Base-by-base conservation (phyloP, 2,329 filamentous ascomycete species). In the Lasiodiplodia citricola region DNA sequence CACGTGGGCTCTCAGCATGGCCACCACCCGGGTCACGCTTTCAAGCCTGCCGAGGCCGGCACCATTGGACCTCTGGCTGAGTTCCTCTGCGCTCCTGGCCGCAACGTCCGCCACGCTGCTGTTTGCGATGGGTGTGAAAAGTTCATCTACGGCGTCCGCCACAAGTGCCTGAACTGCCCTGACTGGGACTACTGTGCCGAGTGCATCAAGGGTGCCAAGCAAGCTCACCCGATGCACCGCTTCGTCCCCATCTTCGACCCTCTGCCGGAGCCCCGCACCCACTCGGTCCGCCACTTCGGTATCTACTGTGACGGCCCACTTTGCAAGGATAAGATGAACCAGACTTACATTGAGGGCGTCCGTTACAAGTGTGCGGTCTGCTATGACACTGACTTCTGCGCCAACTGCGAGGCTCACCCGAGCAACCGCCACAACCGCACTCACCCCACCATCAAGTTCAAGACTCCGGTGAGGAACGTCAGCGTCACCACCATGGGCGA, bases 311-410 rank as follows among this genome's bases (percentile, higher is more conserved):
- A 99, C 79, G 96, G 96, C 0, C 94, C 94, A 28, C 86, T 97
- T 54, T 99, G 96, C 87, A 87, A 87, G 70, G 82, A 83, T 74
- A 84, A 84, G 80, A 74, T 85, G 75, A 73, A 80, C 73, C 78
- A 85, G 78, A 77, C 84, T 76, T 85, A 88, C 83, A 97, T 99
- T 75, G 86, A 87, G 66, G 96, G 96, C 64, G 87, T 91, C 70
- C 92, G 96, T 72, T 99, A 96, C 87, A 99, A 99, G 88, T 99
- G 96, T 78, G 93, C 95, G 65, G 91, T 99, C 68, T 99, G 96
- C 84, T 87, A 96, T 76, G 94, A 99, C 79, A 91, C 91, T 41
- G 96, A 99, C 81, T 97, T 97, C 84, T 99, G 96, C 79, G 93
- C 92, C 77, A 92, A 88, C 77, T 99, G 96, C 82, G 96, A 99